These are phyloP conservation scores for Anisodus tanguticus DNA, from an alignment of 257 asterid genomes.

Conservation along the genomic window DNA sequence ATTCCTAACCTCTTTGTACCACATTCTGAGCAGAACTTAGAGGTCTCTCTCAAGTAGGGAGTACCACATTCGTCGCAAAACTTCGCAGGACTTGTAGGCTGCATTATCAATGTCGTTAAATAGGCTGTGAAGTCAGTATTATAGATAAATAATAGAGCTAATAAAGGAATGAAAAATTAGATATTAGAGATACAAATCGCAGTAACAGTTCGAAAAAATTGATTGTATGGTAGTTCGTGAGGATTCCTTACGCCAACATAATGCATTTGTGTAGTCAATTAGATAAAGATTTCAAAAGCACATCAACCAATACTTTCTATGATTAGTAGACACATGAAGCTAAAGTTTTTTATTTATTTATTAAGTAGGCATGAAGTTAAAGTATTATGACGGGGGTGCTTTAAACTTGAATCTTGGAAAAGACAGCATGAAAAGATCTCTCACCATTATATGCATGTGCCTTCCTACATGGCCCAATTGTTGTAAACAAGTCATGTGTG, in stretches of 20 bases:
- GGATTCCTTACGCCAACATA: background rate
- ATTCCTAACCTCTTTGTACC: slow-evolving; percentile 85
- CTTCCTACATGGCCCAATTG: slow-evolving; percentile 79
- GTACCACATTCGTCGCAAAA: slow-evolving; percentile 90
- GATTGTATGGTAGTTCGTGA: background rate
- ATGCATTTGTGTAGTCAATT: background rate
- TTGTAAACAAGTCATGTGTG: slow-evolving; percentile 75
- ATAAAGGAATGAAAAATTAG: background rate
- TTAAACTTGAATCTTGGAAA: background rate
- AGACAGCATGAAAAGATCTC: slow-evolving; percentile 27
- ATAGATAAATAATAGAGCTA: background rate
- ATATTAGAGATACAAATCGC: background rate
- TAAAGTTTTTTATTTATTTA: background rate
- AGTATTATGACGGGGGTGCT: background rate
- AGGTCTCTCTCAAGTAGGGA: slow-evolving; percentile 78
- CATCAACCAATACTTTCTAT: background rate
- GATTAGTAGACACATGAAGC: background rate
- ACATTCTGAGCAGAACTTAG: slow-evolving; percentile 91
- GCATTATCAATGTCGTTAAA: slow-evolving; percentile 25
- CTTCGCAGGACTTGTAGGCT: slow-evolving; percentile 92
- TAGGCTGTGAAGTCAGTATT: background rate
- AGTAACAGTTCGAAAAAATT: background rate
- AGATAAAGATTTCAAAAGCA: background rate
- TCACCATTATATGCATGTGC: slow-evolving; percentile 74
- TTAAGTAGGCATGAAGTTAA: background rate